Base-by-base conservation (phyloP, 352 stramenopile species). In the Globisporangium rhizosaccharum region DNA sequence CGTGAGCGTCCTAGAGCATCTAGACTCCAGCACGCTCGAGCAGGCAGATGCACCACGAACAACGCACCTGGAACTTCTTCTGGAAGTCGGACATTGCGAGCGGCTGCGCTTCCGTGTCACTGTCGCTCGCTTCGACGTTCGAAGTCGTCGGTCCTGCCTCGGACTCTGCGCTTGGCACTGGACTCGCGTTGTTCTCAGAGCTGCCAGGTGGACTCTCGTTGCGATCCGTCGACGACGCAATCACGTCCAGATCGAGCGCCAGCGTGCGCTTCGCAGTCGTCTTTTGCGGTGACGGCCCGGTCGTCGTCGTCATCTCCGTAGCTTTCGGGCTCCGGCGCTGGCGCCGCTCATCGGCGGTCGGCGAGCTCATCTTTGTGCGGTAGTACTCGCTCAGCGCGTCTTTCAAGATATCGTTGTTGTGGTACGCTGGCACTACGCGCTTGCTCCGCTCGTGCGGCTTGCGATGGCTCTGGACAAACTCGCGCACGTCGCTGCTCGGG, bases 11-110 rank as follows among this genome's bases (percentile, higher is more conserved):
- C 17, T 17, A n/a, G 49, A 15, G 26, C 20, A 7, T 25, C 44
- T 23, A 37, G 12, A 8, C 33, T 54, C 28, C 25, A 60, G 8
- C 36, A 26, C 25, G n/a, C 20, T 47, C 17, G n/a, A n/a, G 1
- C 5, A 42, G 30, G 37, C 36, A 30, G 18, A 30, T 44, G 11
- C 41, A 20, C 11, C 44, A 26, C 44, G 3, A 6, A 10, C 7
- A 49, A 37, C 61, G 7, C 68, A 90, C 80, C 67, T 91, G 85
- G 55, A 94, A 92, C 48, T 88, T 88, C 63, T 88, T 92, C 57
- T 91, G 77, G 51, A 92, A 89, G 56, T 91, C 81, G 1, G 83
- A 85, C 61, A 77, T 70, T 1, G 56, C 79, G 25, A 91, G 67
- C 23, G 76, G 61, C 37, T 86, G 73, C 7, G 61, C 51, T 51